A percentile compares a stretch with the other conserved stretches of the same genome.
Evolutionary conservation across 768 basidiomycete genomes (phyloP).

Genomic region (Leccinum longicurvipes): DNA sequence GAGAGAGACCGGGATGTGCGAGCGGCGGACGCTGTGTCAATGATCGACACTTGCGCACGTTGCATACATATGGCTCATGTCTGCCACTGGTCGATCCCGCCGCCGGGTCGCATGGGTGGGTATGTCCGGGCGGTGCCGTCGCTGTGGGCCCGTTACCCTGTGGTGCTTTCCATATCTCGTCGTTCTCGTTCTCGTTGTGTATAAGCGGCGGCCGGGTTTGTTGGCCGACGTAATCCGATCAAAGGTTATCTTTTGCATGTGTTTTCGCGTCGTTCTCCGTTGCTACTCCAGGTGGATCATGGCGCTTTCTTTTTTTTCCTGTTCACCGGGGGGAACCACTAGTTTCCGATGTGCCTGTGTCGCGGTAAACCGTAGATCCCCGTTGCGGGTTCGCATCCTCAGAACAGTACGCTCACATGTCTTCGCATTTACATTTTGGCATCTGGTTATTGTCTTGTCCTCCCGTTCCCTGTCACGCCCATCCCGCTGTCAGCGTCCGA

Average conservation of each 20-base stretch:
- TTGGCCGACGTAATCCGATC: background rate
- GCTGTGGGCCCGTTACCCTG: background rate
- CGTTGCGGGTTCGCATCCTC: background rate
- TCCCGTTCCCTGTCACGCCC: background rate
- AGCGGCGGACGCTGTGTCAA: background rate
- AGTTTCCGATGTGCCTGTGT: too few relatives aligned
- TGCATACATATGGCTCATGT: background rate
- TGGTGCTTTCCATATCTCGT: background rate
- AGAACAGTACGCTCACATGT: background rate
- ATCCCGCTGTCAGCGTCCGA: background rate
- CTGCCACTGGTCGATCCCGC: background rate
- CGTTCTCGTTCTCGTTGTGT: background rate
- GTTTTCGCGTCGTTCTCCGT: background rate
- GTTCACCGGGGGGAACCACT: background rate
- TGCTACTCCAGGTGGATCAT: background rate
- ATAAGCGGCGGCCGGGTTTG: background rate
- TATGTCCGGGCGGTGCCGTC: background rate
- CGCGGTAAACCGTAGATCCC: too few relatives aligned
- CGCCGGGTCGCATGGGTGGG: background rate
- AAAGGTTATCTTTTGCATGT: background rate
- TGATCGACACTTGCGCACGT: conserved; percentile 5
- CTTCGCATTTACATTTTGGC: background rate
- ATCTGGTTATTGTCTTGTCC: background rate
- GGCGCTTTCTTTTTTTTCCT: background rate
- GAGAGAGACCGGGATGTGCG: background rate